Evolutionary conservation across 805 yeast genomes (phyloP).

Genomic region (Barnettozyma vustinii): DNA sequence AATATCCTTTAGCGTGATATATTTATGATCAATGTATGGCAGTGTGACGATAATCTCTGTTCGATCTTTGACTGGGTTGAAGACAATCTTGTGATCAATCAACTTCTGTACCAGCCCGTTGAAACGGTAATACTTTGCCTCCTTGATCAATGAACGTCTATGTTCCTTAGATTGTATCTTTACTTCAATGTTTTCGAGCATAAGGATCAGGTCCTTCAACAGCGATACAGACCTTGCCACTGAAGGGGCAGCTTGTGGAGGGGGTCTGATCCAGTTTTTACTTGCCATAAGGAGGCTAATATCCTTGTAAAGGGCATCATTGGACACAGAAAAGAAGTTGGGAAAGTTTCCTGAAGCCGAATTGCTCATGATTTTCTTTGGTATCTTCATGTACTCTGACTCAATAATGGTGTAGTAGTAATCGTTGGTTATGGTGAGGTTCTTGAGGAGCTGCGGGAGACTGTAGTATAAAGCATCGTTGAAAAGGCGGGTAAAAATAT

Average conservation of each 20-base stretch:
- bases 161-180: conserved; percentile 46
- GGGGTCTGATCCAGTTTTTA: conserved; percentile 61
- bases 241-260: conserved; percentile 64
- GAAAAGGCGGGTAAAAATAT: conserved; percentile 54
- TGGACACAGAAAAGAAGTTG: conserved; percentile 67
- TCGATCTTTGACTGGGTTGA: conserved; percentile 44
- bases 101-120: conserved; percentile 68
- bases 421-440: conserved; percentile 44
- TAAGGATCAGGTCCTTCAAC: conserved; percentile 35
- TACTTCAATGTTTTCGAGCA: conserved; percentile 50
- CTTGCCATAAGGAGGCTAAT: conserved; percentile 36
- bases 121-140: conserved; percentile 74
- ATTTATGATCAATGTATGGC: conserved; percentile 11
- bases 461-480: conserved; percentile 71
- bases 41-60: conserved; percentile 48
- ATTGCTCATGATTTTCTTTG: conserved; percentile 45
- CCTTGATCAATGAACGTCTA: conserved; percentile 53
- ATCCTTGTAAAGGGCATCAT: conserved; percentile 46
- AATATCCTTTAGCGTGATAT: conserved; percentile 12
- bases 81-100: conserved; percentile 42
- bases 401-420: conserved; percentile 54
- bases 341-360: conserved; percentile 60
- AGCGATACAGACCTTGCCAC: conserved; percentile 15
- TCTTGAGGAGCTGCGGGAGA: conserved; percentile 47
- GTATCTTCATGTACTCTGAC: conserved; percentile 50